phyloP scores from a whole-genome alignment of 2,329 filamentous ascomycete genomes.

The Aspergillus novoparasiticus region DNA sequence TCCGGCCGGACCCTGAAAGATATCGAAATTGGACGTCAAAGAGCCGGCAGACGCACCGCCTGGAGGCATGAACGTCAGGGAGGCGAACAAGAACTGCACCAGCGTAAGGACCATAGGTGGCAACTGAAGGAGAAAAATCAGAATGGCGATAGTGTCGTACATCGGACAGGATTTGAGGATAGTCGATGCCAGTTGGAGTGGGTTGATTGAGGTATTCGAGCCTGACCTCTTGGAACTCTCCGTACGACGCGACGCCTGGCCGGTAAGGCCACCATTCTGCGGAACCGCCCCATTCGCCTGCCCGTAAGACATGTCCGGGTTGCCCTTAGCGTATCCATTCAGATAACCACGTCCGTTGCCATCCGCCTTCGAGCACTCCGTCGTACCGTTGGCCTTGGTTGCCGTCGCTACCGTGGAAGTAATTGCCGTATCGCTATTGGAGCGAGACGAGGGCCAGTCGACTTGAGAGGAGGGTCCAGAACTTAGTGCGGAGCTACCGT shows the following conservation, averaged over 20 bases:
- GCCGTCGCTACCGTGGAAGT: constrained; percentile 29
- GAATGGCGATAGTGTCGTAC: constrained; percentile 92
- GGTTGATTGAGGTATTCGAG: constrained; percentile 60
- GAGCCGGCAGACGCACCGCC: constrained; percentile 74
- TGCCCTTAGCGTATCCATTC: constrained; percentile 40
- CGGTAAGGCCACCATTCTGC: constrained; percentile 34
- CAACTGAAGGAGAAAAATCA: constrained; percentile 92
- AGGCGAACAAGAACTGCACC: constrained; percentile 89
- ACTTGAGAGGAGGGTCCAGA: constrained; percentile 40
- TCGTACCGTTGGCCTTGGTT: constrained; percentile 30
- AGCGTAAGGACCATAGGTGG: constrained; percentile 84
- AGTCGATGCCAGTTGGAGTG: constrained; percentile 77
- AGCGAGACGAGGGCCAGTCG: constrained; percentile 44
- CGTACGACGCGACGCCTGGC: constrained; percentile 33
- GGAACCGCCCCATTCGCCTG: constrained; percentile 34
- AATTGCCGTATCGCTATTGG: constrained; percentile 38
- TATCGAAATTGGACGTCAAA: constrained; percentile 80
- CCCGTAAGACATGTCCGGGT: constrained; percentile 38
- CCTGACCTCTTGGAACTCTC: constrained; percentile 39
- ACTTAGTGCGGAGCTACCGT: constrained; percentile 43
- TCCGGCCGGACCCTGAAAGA: constrained; percentile 84
- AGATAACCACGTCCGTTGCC: constrained; percentile 36
- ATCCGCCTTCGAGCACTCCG: constrained; percentile 37
- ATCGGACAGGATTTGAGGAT: constrained; percentile 88
- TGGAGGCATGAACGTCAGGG: constrained; percentile 87